Base-by-base conservation (phyloP, 1,284 basidiomycete species). In the Microstroma glucosiphilum region DNA sequence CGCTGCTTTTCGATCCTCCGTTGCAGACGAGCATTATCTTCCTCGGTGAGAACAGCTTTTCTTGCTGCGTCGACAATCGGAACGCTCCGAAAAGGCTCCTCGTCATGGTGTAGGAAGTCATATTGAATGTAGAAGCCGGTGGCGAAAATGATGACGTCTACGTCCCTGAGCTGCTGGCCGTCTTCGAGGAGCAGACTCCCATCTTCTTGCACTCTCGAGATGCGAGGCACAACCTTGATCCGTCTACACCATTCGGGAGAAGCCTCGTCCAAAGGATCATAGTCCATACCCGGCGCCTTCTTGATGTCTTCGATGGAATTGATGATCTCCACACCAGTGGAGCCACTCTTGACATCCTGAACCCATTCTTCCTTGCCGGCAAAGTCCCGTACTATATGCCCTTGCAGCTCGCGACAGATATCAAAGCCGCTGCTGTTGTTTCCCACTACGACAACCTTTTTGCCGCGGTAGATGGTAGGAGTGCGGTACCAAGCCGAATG, bases 401-500 rank as follows among this genome's bases (percentile, higher is more conserved):
- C 77, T 11, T 51, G 56, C 0, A 84, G 69, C 60, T 83, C 82
- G n/a, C 83, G 76, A 0, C 82, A 80, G 26, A 84, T 80, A 64
- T 84, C 84, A 17, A 81, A 82, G 0, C 83, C 84, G 0, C 81
- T 82, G 3, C 81, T 81, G n/a, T 79, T 80, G 37, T 82, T 83
- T 6, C 84, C 84, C 7, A 84, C 81, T 0, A 85, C 82, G 23
- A 85, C 74, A 6, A 84, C 80, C 0, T 71, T 80, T 70, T 81
- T 23, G 37, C n/a, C 15, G 21, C 57, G 56, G 17, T 71, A 79
- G 21, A 60, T 64, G 0, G 74, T 61, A 0, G 83, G 80, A 2
- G 70, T 70, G 15, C 82, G 75, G 65, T 81, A 84, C 80, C 80
- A 83, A 8, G 82, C 73, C 0, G 80, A 79, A 69, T 85, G 84